Evolutionary conservation across 2,329 filamentous ascomycete genomes (phyloP), one percentile per base, ranked within the genome.

Genomic region (Alternaria conjuncta): DNA sequence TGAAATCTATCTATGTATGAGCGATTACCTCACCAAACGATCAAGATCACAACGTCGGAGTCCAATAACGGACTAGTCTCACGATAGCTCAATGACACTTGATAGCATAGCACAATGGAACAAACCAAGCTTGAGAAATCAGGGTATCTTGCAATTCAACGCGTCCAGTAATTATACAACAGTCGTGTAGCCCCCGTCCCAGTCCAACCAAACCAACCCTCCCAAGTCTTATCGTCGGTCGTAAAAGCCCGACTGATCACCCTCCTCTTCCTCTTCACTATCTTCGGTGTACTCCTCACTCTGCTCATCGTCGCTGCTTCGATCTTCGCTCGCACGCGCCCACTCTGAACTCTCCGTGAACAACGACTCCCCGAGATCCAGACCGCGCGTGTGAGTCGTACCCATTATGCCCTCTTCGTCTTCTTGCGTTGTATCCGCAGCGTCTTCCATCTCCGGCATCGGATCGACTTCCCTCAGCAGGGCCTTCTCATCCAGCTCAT

Each of bases 281-380:
- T 41, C 36, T 18, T 18, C 36, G 11, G 36, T 41, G 25, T 79
- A 78, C 65, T 80, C 78, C 44, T 80, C 76, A 28, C 75, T 78
- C 51, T 78, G 72, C 60, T 74, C 67, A 32, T 77, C 74, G 15
- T 68, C 63, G 21, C 65, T 73, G 28, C 66, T 73, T 11, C 60
- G 47, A 20, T 70, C 68, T 10, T 73, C 70, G 36, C 76, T 78
- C 1, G 74, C 77, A 11, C 75, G 54, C 36, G 78, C 78, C 79
- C 79, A 81, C 67, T 79, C 79, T 4, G 73, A 70, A 47, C 72
- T 76, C 68, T 81, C 79, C 0, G 62, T 67, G 9, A 76, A 71
- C 36, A 79, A 60, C 6, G 64, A 68, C 11, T 74, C 74, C 2
- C 73, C 73, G 5, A 78, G 56, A 64, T 78, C 73, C 5, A 79